These are phyloP conservation scores for Alternaria dauci DNA, from an alignment of 2,329 filamentous ascomycete species.

Conservation along the genomic window DNA sequence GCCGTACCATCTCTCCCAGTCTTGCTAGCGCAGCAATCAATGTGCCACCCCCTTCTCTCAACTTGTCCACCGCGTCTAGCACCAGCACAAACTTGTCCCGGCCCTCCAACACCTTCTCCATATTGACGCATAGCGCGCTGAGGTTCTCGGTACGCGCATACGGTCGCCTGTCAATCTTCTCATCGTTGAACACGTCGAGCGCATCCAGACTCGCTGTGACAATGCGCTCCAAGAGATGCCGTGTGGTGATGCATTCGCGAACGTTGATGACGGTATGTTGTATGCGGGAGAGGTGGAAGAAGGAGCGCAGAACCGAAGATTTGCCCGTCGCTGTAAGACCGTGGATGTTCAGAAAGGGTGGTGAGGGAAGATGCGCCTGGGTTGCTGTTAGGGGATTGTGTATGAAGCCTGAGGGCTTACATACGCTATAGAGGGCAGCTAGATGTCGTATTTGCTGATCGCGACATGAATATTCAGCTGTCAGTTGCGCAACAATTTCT, in stretches of 20 bases:
- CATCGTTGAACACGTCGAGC: slow-evolving; percentile 52
- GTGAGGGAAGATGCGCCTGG: slow-evolving; percentile 72
- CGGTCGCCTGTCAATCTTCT: slow-evolving; percentile 51
- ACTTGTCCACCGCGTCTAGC: slow-evolving; percentile 85
- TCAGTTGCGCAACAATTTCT: slow-evolving; percentile 47
- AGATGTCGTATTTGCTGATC: slow-evolving; percentile 60
- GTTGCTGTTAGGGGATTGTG: slow-evolving; percentile 23
- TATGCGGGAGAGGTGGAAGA: slow-evolving; percentile 64
- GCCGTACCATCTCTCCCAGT: slow-evolving; percentile 78
- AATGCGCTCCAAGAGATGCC: slow-evolving; percentile 79
- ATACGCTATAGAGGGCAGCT: slow-evolving; percentile 55
- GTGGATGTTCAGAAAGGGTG: slow-evolving; percentile 78
- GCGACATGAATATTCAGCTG: slow-evolving; percentile 53
- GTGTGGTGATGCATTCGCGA: slow-evolving; percentile 77
- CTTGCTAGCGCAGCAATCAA: slow-evolving; percentile 82
- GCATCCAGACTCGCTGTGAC: slow-evolving; percentile 61
- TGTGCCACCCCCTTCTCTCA: slow-evolving; percentile 80
- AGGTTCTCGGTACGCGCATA: slow-evolving; percentile 79
- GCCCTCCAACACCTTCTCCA: slow-evolving; percentile 69
- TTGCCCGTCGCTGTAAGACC: slow-evolving; percentile 90
- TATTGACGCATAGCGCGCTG: slow-evolving; percentile 75
- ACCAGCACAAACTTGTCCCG: slow-evolving; percentile 77
- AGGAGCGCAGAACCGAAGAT: slow-evolving; percentile 70
- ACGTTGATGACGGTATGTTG: slow-evolving; percentile 71
- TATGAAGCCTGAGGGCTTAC: slow-evolving; percentile 6